These are phyloP conservation scores for Sporisorium graminicola DNA, from an alignment of 1,284 basidiomycete species.

Conservation along the genomic window DNA sequence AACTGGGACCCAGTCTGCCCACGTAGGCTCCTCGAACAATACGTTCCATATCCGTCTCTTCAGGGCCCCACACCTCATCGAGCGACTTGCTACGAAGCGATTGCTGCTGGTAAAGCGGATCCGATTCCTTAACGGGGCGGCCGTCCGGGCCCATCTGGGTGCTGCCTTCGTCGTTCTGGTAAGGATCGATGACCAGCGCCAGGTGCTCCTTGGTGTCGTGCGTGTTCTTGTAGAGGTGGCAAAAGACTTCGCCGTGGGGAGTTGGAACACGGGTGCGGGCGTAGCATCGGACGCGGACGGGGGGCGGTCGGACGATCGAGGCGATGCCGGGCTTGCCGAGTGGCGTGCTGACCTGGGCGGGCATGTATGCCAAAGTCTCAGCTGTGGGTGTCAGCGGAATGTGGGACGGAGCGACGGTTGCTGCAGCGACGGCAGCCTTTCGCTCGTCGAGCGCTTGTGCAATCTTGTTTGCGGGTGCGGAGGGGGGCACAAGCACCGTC, in stretches of 20 bases:
- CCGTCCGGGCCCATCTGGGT: conserved; percentile 32
- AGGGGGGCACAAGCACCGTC: conserved; percentile 29
- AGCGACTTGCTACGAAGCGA: conserved; percentile 83
- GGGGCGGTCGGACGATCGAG: conserved; percentile 57
- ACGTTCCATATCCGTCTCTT: conserved; percentile 93
- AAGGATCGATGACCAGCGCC: conserved; percentile 88
- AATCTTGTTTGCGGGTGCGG: conserved; percentile 25
- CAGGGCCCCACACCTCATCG: conserved; percentile 85
- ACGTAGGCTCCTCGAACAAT: conserved; percentile 94
- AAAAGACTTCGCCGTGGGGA: conserved; percentile 90
- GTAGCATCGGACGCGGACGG: conserved; percentile 80
- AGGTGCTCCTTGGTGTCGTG: conserved; percentile 92
- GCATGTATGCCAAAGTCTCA: conserved; percentile 17
- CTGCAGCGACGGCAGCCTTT: conserved; percentile 36
- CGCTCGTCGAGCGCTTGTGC: conserved; percentile 40
- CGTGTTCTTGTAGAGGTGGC: conserved; percentile 91
- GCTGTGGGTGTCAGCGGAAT: conserved; percentile 23
- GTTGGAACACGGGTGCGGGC: conserved; percentile 97
- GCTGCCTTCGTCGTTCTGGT: conserved; percentile 57
- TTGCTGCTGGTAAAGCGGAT: conserved; percentile 37
- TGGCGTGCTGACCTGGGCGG: conserved; percentile 29
- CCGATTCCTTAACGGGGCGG: conserved; percentile 36
- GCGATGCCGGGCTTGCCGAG: conserved; percentile 41
- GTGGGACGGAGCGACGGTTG: background rate
- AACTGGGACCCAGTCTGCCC: conserved; percentile 79